phyloP scores from a whole-genome alignment of 2,329 filamentous ascomycete genomes.

The Thermoascus crustaceus region DNA sequence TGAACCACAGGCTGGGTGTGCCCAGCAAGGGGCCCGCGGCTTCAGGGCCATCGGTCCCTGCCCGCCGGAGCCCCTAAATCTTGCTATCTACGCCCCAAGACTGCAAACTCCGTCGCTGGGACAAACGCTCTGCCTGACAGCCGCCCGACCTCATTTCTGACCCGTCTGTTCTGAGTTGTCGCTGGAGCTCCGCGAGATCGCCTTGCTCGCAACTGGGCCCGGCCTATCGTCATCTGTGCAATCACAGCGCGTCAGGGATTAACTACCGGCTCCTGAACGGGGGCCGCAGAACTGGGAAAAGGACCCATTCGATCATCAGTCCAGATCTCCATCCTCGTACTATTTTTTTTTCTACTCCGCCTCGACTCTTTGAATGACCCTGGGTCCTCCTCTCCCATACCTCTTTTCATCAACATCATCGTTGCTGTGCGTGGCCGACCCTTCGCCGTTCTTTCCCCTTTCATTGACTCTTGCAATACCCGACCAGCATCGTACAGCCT shows the following conservation, averaged over 20 bases:
- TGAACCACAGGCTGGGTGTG: neutral
- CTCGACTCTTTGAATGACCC: neutral
- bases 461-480: too few relatives aligned
- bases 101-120: neutral
- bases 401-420: neutral
- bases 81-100: neutral
- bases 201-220: neutral
- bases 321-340: constrained; percentile 1
- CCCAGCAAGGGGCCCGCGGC: constrained; percentile 1
- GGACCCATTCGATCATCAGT: neutral
- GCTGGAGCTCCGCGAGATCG: neutral
- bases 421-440: too few relatives aligned
- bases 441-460: too few relatives aligned
- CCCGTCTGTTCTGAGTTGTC: neutral
- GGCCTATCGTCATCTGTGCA: constrained; percentile 1
- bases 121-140: constrained; percentile 2
- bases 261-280: neutral
- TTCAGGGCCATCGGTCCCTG: neutral
- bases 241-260: neutral
- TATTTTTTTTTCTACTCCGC: neutral
- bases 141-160: neutral
- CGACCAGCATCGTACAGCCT: too few relatives aligned
- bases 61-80: neutral
- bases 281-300: neutral
- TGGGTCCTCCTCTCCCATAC: neutral